Base-by-base conservation (phyloP, 257 asterid genomes). In the Pogostemon cablin region DNA sequence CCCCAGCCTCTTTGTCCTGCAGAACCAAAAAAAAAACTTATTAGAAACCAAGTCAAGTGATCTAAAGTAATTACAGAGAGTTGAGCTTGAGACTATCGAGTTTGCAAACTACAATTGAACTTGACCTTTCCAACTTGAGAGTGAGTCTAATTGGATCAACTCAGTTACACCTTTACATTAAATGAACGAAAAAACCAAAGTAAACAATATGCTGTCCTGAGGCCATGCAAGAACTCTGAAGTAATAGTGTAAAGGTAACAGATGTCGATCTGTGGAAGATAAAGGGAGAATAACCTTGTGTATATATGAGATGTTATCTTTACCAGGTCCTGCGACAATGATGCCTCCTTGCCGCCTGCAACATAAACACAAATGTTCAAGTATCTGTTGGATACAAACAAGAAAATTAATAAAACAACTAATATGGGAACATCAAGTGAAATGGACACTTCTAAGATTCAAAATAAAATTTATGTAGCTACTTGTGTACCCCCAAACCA, bases 1-100 rank as follows among this genome's bases (percentile, higher is more conserved):
- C 96, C 11, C 99, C 96, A 12, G 96, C 96, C 80, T 93, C 99
- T 81, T 86, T 89, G 79, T 93, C 99, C 99, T 93, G 72, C 68
- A 38, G 1, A 12, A 78, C 38, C 67, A 71, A 67, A 53, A 9
- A 67, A 66, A 17, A 59, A 32, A 35, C 39, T 15, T 7, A 17
- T 34, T 39, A 68, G 38, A 12, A 39, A 56, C 37, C 34, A 71
- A 54, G 20, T n/a, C 20, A 32, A 48, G 15, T 25, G 32, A 25
- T 25, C 32, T 25, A 0, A 25, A 25, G 32, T 25, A 25, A 25
- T 25, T 25, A 25, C 32, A 25, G 32, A 25, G 32, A 25, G 32
- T 25, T 1, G 32, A 25, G 32, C 32, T 25, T 25, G 32, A 25
- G 32, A 25, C 32, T 25, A 25, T 25, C 32, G 1, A 25, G 32